Conservation (phyloP, 176 grass and related monocot species). For the Avena sativa region DNA sequence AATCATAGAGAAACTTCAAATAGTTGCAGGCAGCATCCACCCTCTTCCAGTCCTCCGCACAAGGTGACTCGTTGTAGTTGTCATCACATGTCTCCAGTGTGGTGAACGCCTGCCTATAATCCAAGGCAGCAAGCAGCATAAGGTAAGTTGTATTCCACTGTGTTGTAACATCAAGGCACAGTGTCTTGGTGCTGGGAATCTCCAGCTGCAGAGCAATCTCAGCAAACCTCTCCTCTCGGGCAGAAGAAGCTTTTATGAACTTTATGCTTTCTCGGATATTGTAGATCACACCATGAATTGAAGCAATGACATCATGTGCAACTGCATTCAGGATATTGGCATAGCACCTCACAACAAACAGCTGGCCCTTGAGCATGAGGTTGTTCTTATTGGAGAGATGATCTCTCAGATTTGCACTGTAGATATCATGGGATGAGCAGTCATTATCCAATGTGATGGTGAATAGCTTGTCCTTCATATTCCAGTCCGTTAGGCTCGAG, state of each 20-base stretch:
- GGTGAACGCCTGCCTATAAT: conserved; percentile 76
- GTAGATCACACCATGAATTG: conserved; percentile 85
- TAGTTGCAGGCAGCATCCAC: conserved; percentile 71
- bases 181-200: conserved; percentile 70
- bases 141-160: conserved; percentile 93
- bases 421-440: conserved; percentile 92
- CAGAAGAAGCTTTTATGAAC: conserved; percentile 80
- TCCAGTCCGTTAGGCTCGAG: conserved; percentile 67
- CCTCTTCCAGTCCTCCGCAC: conserved; percentile 77
- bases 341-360: conserved; percentile 93
- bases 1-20: conserved; percentile 78
- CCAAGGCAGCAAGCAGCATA: conserved; percentile 85
- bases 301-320: conserved; percentile 88
- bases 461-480: conserved; percentile 83
- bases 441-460: conserved; percentile 90
- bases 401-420: conserved; percentile 88
- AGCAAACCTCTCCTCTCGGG: conserved; percentile 74
- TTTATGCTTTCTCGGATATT: conserved; percentile 91
- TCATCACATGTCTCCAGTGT: conserved; percentile 79
- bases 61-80: conserved; percentile 86
- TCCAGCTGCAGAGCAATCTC: conserved; percentile 76
- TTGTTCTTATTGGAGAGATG: conserved; percentile 82
- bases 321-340: conserved; percentile 70
- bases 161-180: conserved; percentile 82
- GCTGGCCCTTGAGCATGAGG: conserved; percentile 84